A percentile compares a stretch with the other conserved stretches of the same genome.
phyloP scores from a whole-genome alignment of 768 basidiomycete species.

The Boletus rubroflammeus region DNA sequence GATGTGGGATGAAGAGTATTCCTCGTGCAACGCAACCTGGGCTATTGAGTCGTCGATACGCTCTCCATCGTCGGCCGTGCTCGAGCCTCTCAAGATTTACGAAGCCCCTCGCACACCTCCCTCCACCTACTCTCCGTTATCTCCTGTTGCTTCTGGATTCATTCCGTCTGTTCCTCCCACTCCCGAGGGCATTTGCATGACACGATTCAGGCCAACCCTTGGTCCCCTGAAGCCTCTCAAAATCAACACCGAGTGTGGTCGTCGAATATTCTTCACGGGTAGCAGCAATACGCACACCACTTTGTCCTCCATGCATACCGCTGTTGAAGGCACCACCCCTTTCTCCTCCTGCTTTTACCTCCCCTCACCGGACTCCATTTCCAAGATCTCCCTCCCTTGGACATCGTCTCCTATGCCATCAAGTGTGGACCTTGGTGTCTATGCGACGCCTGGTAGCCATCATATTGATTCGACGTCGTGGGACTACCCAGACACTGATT shows the following conservation, averaged over 20 bases:
- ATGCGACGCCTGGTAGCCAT: conserved; percentile 43
- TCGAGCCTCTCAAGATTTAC: conserved; percentile 39
- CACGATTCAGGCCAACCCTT: conserved; percentile 35
- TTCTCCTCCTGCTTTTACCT: conserved; percentile 58
- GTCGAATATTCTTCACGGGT: conserved; percentile 35
- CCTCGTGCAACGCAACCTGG: conserved; percentile 53
- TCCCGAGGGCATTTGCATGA: conserved; percentile 48
- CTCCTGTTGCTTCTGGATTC: conserved; percentile 37
- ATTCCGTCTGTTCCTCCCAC: conserved; percentile 53
- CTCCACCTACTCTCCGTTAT: conserved; percentile 47
- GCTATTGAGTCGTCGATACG: conserved; percentile 50
- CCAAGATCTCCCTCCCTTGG: conserved; percentile 35
- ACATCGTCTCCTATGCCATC: conserved; percentile 34
- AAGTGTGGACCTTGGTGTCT: conserved; percentile 36
- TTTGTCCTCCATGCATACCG: conserved; percentile 71
- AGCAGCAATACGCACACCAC: conserved; percentile 44
- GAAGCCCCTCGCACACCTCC: conserved; percentile 49
- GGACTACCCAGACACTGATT: conserved; percentile 47
- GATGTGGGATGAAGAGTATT: conserved; percentile 34
- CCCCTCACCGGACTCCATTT: conserved; percentile 40
- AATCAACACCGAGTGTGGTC: conserved; percentile 52
- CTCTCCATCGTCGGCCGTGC: conserved; percentile 38
- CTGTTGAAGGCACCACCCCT: conserved; percentile 58
- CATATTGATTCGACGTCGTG: conserved; percentile 51
- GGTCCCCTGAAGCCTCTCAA: conserved; percentile 45